phyloP scores from a whole-genome alignment of 2,329 filamentous ascomycete genomes.

The Botrytis hyacinthi region DNA sequence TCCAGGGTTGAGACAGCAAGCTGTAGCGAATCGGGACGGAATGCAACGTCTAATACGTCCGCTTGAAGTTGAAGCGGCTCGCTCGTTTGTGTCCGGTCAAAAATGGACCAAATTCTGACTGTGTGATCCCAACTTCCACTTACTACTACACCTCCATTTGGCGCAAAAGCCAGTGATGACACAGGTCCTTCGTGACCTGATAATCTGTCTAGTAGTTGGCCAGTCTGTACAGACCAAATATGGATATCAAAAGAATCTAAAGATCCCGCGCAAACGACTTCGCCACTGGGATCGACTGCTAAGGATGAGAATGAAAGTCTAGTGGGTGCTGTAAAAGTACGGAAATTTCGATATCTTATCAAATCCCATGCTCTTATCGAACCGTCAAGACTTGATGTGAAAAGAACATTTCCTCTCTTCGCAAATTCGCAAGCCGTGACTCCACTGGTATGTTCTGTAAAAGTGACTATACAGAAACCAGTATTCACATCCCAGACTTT shows the following conservation, averaged over 20 bases:
- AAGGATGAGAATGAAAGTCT: slow-evolving; percentile 89
- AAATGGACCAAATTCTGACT: slow-evolving; percentile 94
- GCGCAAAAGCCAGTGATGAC: slow-evolving; percentile 82
- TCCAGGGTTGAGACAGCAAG: slow-evolving; percentile 90
- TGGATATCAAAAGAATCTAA: slow-evolving; percentile 96
- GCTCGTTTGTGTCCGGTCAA: slow-evolving; percentile 88
- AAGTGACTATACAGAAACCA: slow-evolving; percentile 96
- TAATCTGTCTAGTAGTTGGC: slow-evolving; percentile 86
- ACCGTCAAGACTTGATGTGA: slow-evolving; percentile 91
- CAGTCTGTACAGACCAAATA: slow-evolving; percentile 97
- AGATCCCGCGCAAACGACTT: slow-evolving; percentile 92
- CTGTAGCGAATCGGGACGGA: slow-evolving; percentile 87
- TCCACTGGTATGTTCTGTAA: slow-evolving; percentile 92
- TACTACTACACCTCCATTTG: slow-evolving; percentile 77
- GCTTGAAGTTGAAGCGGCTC: slow-evolving; percentile 90
- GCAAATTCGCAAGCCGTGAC: slow-evolving; percentile 95
- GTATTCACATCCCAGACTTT: slow-evolving; percentile 98
- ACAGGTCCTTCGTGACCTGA: slow-evolving; percentile 93
- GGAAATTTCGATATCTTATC: slow-evolving; percentile 92
- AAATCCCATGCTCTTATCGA: slow-evolving; percentile 95
- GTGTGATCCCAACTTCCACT: slow-evolving; percentile 97
- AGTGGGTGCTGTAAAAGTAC: slow-evolving; percentile 92
- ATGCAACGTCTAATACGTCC: slow-evolving; percentile 81
- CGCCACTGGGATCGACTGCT: slow-evolving; percentile 94
- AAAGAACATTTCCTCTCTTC: slow-evolving; percentile 91